Percentiles rank a stretch among this genome's conserved stretches.
phyloP scores from a whole-genome alignment of 225 moss, liverwort and hornwort genomes.

The Bryoerythrophyllum caledonicum region DNA sequence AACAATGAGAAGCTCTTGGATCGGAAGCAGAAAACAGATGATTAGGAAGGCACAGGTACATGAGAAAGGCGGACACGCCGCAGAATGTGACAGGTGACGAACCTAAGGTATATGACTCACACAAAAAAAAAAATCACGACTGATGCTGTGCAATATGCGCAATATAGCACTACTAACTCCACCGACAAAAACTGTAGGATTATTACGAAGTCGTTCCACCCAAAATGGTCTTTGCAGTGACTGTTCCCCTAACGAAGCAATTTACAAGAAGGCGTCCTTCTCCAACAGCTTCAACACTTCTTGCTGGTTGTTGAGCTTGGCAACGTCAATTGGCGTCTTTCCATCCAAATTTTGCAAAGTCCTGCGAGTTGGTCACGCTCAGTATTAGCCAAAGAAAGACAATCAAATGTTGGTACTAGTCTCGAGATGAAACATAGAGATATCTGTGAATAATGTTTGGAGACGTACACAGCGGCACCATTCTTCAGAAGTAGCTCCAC shows the following conservation, averaged over 20 bases:
- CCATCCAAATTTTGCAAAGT: conserved; percentile 96
- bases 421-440: background rate
- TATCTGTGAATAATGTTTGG: background rate
- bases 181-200: conserved; percentile 27
- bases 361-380: conserved; percentile 40
- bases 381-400: background rate
- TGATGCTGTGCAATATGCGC: conserved; percentile 28
- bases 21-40: conserved; percentile 31
- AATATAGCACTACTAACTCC: conserved; percentile 22
- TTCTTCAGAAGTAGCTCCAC: conserved; percentile 92
- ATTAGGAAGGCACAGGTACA: conserved; percentile 28
- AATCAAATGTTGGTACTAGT: background rate
- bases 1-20: background rate
- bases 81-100: conserved; percentile 31
- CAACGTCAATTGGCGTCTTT: conserved; percentile 97
- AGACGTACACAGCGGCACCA: conserved; percentile 94
- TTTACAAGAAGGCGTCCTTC: conserved; percentile 92
- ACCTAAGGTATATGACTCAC: conserved; percentile 34
- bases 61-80: conserved; percentile 24
- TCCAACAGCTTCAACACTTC: conserved; percentile 93
- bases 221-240: conserved; percentile 36
- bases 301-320: conserved; percentile 91
- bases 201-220: conserved; percentile 37
- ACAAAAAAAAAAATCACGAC: conserved; percentile 32
- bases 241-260: conserved; percentile 18